phyloP scores from a whole-genome alignment of 805 yeast genomes.

The Yamadazyma tumulicola region DNA sequence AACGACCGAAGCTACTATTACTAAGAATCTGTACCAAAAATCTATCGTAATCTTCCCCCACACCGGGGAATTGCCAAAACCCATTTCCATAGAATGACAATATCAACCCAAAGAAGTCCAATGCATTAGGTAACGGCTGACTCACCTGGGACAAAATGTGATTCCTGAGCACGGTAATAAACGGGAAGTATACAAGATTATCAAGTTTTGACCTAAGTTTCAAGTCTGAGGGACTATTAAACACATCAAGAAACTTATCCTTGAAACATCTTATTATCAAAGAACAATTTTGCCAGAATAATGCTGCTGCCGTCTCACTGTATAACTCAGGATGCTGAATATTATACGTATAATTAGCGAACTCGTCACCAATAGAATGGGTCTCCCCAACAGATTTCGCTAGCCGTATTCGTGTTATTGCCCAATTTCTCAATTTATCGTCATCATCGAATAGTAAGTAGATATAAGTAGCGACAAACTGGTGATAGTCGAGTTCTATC shows the following conservation, averaged over 20 bases:
- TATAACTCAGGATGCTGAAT: conserved; percentile 54
- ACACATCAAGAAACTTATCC: conserved; percentile 11
- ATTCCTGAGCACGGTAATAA: conserved; percentile 42
- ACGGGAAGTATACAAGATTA: conserved; percentile 32
- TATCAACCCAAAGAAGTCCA: conserved; percentile 49
- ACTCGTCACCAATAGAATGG: neutral
- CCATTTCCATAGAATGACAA: conserved; percentile 38
- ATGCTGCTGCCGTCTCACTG: conserved; percentile 34
- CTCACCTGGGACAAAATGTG: conserved; percentile 50
- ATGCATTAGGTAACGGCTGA: conserved; percentile 49
- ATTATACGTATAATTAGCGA: conserved; percentile 32
- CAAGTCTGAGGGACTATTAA: conserved; percentile 28
- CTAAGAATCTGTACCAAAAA: conserved; percentile 58
- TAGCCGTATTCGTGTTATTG: neutral
- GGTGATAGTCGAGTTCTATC: neutral
- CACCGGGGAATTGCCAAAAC: conserved; percentile 64
- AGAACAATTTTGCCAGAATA: conserved; percentile 46
- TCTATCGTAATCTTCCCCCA: conserved; percentile 51
- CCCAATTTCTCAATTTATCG: conserved; percentile 11
- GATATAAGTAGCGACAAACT: conserved; percentile 36
- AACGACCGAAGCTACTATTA: conserved; percentile 45
- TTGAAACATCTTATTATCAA: conserved; percentile 26
- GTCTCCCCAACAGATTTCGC: neutral
- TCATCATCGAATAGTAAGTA: conserved; percentile 56
- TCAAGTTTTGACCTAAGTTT: conserved; percentile 24